Evolutionary conservation across 176 grass and related monocot species (phyloP), one percentile per base, ranked within the genome.

Genomic region (Poa pratensis): DNA sequence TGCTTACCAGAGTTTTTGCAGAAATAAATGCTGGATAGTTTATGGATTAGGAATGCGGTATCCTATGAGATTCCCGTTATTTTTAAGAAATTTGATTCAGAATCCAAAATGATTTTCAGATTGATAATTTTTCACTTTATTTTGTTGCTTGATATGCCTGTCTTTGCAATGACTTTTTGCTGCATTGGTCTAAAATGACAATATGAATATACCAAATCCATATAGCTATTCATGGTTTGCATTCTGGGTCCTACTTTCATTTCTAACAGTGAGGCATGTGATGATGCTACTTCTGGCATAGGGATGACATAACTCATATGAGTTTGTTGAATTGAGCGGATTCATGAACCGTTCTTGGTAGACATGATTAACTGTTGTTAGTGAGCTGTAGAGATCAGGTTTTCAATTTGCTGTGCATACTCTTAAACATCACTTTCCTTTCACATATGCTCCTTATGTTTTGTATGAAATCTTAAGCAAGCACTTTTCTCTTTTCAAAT

Each of bases 321-420:
- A 10, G 13, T 50, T 62, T 77, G 9, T 82, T 82, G 40, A 30
- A 82, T 70, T 60, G 12, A 50, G 64, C 43, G 69, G 77, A 83
- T 73, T 83, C 45, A n/a, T 64, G 64, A 27, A 52, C 69, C 52
- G 42, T 76, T 86, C 54, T 77, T 86, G 32, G 19, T 86, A 71
- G 27, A 28, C 24, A 89, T 80, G 27, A 61, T 80, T 84, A 35
- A 52, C 63, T 32, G 4, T 54, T 70, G 80, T 45, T 63, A 70
- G 71, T 86, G 63, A 34, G 48, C 15, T 19, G 23, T 37, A 80
- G 46, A 26, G 58, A 80, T 39, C 24, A 20, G 65, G 61, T 18
- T 34, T 81, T 85, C 43, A 61, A 51, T 70, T 37, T 89, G 50
- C 28, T 50, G 3, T 60, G 49, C 76, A 59, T 69, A 51, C 71